Conservation (phyloP, 495 filamentous ascomycete genomes). For the Penicillium lividum region DNA sequence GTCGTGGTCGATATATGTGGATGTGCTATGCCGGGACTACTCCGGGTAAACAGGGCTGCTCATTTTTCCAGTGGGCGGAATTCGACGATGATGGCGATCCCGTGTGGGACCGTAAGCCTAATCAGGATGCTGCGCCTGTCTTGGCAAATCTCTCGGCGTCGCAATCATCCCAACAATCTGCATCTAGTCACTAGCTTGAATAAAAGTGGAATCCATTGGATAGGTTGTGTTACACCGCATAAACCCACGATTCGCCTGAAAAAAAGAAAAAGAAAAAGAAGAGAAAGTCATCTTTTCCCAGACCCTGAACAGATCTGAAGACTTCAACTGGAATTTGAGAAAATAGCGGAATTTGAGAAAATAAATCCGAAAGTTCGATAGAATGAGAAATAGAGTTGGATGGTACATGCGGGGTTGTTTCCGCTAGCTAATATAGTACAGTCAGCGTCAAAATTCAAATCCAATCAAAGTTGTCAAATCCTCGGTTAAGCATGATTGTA, state of each 20-base stretch:
- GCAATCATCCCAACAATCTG: conserved; percentile 13
- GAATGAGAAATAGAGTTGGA: background rate
- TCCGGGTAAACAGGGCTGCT: conserved; percentile 74
- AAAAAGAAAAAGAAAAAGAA: too few relatives aligned
- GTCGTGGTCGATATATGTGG: conserved; percentile 85
- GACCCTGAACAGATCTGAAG: background rate
- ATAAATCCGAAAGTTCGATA: background rate
- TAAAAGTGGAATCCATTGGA: background rate
- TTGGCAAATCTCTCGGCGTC: conserved; percentile 37
- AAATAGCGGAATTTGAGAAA: background rate
- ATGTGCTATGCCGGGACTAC: conserved; percentile 81
- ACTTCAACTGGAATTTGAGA: background rate
- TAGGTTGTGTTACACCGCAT: background rate
- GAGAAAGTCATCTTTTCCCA: background rate
- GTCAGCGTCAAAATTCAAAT: background rate
- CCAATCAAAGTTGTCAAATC: background rate
- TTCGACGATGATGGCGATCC: conserved; percentile 88
- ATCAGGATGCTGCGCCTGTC: conserved; percentile 25
- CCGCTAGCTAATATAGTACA: too few relatives aligned
- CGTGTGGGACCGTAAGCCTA: conserved; percentile 49
- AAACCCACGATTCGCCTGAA: too few relatives aligned
- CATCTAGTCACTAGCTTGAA: background rate
- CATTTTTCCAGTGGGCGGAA: conserved; percentile 85
- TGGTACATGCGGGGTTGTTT: background rate
- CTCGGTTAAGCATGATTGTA: background rate